A percentile compares a stretch with the other conserved stretches of the same genome.
Evolutionary conservation across 371 early-diverging fungal species (phyloP).

Genomic region (Mortierella sp.): DNA sequence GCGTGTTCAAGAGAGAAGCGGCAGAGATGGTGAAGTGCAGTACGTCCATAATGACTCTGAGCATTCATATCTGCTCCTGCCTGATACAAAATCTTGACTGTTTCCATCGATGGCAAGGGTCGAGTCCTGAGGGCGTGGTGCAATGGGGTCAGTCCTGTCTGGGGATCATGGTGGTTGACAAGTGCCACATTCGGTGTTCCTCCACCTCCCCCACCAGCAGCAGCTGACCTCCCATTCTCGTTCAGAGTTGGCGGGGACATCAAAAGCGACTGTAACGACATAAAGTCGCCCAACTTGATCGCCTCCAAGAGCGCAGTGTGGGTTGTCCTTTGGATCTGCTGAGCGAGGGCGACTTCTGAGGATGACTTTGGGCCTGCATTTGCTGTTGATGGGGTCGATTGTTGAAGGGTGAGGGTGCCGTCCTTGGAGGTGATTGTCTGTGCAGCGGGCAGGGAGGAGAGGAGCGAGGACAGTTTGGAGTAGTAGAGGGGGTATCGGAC

Average conservation of each 20-base stretch:
- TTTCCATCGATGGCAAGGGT: constrained; percentile 72
- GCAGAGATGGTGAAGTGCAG: constrained; percentile 74
- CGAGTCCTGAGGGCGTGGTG: constrained; percentile 76
- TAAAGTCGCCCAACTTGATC: constrained; percentile 73
- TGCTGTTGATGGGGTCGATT: background rate
- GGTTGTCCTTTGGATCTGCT: constrained; percentile 56
- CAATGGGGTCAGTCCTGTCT: constrained; percentile 74
- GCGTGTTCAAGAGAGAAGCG: constrained; percentile 64
- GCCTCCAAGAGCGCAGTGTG: constrained; percentile 68
- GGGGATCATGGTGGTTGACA: constrained; percentile 73
- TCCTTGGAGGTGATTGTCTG: constrained; percentile 29
- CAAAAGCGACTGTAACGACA: constrained; percentile 67
- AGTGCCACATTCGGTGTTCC: constrained; percentile 53
- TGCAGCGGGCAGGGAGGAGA: constrained; percentile 60
- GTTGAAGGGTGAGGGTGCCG: constrained; percentile 19
- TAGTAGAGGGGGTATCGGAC: constrained; percentile 66
- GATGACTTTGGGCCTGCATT: constrained; percentile 14
- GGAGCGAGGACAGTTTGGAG: constrained; percentile 65
- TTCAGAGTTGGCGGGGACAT: constrained; percentile 62
- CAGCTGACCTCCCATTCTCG: constrained; percentile 34
- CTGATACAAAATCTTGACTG: constrained; percentile 71
- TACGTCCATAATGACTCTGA: constrained; percentile 74
- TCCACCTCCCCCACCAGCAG: constrained; percentile 3
- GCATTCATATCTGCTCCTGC: constrained; percentile 79
- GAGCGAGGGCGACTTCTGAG: constrained; percentile 15